Percentiles rank a stretch among this genome's conserved stretches.
Conservation (phyloP, 768 basidiomycete species). For the Pleurotus salmoneostramineus region DNA sequence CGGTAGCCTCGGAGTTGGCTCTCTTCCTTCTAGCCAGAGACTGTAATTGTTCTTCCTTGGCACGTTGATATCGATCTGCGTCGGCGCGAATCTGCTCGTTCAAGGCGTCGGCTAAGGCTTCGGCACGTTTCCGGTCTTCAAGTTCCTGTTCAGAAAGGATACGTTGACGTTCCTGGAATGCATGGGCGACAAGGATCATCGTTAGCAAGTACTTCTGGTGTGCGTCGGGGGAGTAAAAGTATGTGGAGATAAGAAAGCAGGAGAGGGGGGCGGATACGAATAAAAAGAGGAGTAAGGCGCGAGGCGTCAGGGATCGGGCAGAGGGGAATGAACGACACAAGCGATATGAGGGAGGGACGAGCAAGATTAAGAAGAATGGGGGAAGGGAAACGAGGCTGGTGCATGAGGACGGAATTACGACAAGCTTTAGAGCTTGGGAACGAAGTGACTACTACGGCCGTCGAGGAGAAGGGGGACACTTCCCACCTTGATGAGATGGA, state of each 20-base stretch:
- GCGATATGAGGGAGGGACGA: no score
- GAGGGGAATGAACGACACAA: neutral
- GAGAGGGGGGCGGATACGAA: no score
- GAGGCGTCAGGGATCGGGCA: neutral
- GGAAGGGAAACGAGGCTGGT: neutral
- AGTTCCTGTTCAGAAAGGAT: constrained; percentile 35
- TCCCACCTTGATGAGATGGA: constrained; percentile 1
- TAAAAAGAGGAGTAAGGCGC: no score
- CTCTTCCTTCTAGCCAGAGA: constrained; percentile 51
- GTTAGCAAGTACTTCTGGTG: no score
- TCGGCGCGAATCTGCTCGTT: constrained; percentile 67
- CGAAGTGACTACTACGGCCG: neutral
- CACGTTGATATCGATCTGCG: constrained; percentile 54
- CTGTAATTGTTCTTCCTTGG: constrained; percentile 41
- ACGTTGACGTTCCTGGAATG: constrained; percentile 11
- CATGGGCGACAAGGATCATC: constrained; percentile 24
- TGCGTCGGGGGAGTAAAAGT: no score
- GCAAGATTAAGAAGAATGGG: neutral
- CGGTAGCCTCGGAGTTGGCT: constrained; percentile 69
- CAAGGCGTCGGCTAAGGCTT: constrained; percentile 57
- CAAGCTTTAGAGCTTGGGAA: neutral
- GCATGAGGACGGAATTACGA: neutral
- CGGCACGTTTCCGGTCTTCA: constrained; percentile 49
- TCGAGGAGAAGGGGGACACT: neutral
- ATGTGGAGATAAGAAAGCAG: no score